These are phyloP conservation scores for Psilocybe sp. DNA, from an alignment of 768 basidiomycete genomes.

Conservation along the genomic window DNA sequence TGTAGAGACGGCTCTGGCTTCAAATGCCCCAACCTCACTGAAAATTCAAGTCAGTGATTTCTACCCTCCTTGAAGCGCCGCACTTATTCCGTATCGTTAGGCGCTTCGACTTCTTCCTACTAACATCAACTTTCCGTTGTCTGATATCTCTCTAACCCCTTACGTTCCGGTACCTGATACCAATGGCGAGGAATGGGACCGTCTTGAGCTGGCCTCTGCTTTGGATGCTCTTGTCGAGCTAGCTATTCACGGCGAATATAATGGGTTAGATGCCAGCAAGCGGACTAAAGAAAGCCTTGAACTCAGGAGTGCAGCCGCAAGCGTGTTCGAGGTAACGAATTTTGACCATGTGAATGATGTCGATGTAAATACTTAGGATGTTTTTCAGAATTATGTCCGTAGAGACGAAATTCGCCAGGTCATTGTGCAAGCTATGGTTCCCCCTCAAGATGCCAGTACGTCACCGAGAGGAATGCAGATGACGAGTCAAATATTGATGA, in stretches of 20 bases:
- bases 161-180: conserved; percentile 79
- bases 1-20: conserved; percentile 84
- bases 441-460: conserved; percentile 45
- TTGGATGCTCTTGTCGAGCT: conserved; percentile 82
- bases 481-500: background rate
- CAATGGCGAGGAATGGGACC: conserved; percentile 91
- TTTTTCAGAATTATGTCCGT: conserved; percentile 66
- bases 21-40: conserved; percentile 85
- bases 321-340: conserved; percentile 72
- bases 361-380: conserved; percentile 2
- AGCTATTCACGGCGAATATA: conserved; percentile 85
- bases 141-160: conserved; percentile 65
- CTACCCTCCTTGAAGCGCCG: background rate
- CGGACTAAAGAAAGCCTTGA: conserved; percentile 67
- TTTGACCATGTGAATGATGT: background rate
- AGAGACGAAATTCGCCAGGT: conserved; percentile 69
- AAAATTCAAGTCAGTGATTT: conserved; percentile 71
- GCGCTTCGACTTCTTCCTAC: conserved; percentile 45
- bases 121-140: conserved; percentile 58
- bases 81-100: conserved; percentile 22
- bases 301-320: conserved; percentile 72
- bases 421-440: conserved; percentile 71
- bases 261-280: conserved; percentile 58
- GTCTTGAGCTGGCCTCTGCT: conserved; percentile 76
- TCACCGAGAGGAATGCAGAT: background rate